Percentiles rank a stretch among this genome's conserved stretches.
These are phyloP conservation scores for Quercus rubra DNA, from an alignment of 306 rosid genomes.

Conservation along the genomic window DNA sequence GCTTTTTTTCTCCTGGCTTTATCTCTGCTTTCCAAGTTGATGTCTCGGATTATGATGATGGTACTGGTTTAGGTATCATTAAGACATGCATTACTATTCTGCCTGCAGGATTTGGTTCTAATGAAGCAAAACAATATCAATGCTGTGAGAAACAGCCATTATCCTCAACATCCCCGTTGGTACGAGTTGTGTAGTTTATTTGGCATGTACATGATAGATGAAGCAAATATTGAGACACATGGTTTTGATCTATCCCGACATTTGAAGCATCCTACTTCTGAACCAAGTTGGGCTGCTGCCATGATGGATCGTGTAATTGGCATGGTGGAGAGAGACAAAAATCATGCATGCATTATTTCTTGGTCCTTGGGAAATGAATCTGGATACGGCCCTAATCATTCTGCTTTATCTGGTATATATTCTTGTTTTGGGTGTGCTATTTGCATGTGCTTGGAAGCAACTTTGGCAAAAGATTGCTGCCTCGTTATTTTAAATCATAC, in stretches of 20 bases:
- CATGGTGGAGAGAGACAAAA: constrained; percentile 99
- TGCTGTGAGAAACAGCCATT: constrained; percentile 97
- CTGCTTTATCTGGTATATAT: constrained; percentile 67
- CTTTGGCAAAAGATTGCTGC: neutral
- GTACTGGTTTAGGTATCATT: neutral
- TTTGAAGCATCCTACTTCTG: constrained; percentile 84
- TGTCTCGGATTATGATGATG: constrained; percentile 5
- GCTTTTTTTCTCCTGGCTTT: constrained; percentile 1
- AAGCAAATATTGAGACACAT: constrained; percentile 96
- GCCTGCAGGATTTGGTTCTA: constrained; percentile 72
- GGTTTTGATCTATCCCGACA: constrained; percentile 66
- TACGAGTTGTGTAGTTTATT: constrained; percentile 89
- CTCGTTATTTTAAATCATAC: neutral
- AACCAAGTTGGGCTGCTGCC: constrained; percentile 89
- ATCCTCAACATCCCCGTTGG: constrained; percentile 98
- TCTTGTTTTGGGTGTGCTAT: constrained; percentile 4
- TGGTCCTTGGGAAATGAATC: constrained; percentile 98
- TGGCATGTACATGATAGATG: constrained; percentile 98
- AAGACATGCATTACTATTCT: constrained; percentile 15
- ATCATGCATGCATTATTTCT: constrained; percentile 76
- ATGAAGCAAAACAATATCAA: constrained; percentile 93
- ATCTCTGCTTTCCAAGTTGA: constrained; percentile 1
- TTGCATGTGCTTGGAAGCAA: neutral
- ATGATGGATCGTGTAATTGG: constrained; percentile 95
- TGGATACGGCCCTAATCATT: constrained; percentile 95